Evolutionary conservation across 495 filamentous ascomycete genomes (phyloP).

Genomic region (Hyaloscypha finlandica): DNA sequence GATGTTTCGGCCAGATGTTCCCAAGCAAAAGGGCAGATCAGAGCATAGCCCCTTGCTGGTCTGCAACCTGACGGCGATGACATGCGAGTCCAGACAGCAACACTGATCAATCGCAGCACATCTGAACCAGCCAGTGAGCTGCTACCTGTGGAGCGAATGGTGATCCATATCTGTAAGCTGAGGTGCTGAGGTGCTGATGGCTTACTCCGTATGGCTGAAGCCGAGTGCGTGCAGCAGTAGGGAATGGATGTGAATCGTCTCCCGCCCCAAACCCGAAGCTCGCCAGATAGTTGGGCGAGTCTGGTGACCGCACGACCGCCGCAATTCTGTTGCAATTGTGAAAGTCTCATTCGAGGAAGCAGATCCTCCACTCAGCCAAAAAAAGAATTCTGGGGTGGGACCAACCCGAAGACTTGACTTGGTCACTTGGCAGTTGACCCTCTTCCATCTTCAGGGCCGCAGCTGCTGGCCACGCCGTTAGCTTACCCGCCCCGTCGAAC

Average conservation of each 20-base stretch:
- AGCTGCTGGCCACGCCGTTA: not conserved
- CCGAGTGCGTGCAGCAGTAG: not conserved
- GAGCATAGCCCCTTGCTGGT: not conserved
- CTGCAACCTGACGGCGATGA: not conserved
- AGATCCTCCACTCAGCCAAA: not conserved
- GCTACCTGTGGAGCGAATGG: not conserved
- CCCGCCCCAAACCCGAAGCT: not conserved
- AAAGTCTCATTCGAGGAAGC: not conserved
- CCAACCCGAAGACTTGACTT: not conserved
- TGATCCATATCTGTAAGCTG: not conserved
- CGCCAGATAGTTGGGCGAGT: not conserved
- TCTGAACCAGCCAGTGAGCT: no score
- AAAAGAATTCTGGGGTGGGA: not conserved
- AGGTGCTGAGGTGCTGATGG: not conserved
- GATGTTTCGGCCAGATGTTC: not conserved
- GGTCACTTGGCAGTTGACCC: not conserved
- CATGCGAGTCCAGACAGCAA: not conserved
- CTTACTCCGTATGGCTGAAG: not conserved
- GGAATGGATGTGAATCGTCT: not conserved
- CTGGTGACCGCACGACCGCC: not conserved
- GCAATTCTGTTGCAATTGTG: not conserved
- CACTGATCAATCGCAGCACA: no score
- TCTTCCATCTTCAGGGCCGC: not conserved
- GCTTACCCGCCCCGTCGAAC: not conserved
- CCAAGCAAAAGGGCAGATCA: not conserved